phyloP scores from a whole-genome alignment of 768 basidiomycete genomes.

The Galerina marginata region DNA sequence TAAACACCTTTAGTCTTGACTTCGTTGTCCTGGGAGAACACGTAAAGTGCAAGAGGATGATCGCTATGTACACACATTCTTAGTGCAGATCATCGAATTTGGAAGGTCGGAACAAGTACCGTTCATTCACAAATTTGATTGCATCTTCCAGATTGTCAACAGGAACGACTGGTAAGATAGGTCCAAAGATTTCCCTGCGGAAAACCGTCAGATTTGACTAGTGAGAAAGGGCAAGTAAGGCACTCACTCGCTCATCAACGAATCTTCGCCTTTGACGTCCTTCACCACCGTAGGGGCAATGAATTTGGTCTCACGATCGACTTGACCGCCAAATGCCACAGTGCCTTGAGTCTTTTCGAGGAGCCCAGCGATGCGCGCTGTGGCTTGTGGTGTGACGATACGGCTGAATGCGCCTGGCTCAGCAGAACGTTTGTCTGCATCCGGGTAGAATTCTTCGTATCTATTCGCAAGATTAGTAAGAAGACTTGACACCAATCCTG shows the following conservation, averaged over 20 bases:
- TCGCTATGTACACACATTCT: slow-evolving; percentile 46
- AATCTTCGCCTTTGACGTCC: slow-evolving; percentile 65
- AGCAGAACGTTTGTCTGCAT: slow-evolving; percentile 47
- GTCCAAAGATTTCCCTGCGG: slow-evolving; percentile 82
- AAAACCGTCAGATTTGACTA: not conserved
- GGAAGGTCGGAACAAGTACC: slow-evolving; percentile 40
- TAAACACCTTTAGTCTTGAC: slow-evolving; percentile 65
- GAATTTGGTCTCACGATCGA: slow-evolving; percentile 59
- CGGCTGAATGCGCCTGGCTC: slow-evolving; percentile 52
- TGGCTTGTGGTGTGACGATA: slow-evolving; percentile 57
- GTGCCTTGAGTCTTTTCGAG: slow-evolving; percentile 72
- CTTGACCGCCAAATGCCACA: slow-evolving; percentile 67
- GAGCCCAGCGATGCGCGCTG: slow-evolving; percentile 57
- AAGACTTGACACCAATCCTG: not conserved
- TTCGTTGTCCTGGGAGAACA: slow-evolving; percentile 65
- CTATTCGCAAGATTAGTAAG: slow-evolving; percentile 31
- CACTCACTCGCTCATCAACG: slow-evolving; percentile 77
- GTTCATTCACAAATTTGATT: slow-evolving; percentile 67
- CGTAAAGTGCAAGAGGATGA: slow-evolving; percentile 77
- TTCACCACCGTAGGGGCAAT: slow-evolving; percentile 78
- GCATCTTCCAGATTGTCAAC: slow-evolving; percentile 76
- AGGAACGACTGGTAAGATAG: slow-evolving; percentile 75
- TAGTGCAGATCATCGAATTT: not conserved
- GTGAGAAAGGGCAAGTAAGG: not conserved
- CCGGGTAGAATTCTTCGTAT: slow-evolving; percentile 60